Percentiles rank a stretch among this genome's conserved stretches.
Conservation (phyloP, 345 rosid genomes). For the Citrus maxima region DNA sequence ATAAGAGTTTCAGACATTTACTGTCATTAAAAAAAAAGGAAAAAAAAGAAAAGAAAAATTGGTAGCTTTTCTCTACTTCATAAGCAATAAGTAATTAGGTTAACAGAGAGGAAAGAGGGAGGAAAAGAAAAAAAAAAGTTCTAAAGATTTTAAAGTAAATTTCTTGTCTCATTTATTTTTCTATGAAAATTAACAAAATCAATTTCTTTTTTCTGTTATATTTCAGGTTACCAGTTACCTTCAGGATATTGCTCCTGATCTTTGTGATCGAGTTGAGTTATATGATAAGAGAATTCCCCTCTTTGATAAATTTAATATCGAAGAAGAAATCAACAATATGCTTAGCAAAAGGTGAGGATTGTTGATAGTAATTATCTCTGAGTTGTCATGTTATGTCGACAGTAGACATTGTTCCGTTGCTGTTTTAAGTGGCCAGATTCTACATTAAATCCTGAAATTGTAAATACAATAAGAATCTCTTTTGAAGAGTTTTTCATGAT, state of each 20-base stretch:
- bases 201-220: slow-evolving; percentile 7
- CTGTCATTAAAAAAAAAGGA: neutral
- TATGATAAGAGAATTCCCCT: slow-evolving; percentile 71
- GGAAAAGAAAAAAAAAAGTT: no score
- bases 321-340: slow-evolving; percentile 80
- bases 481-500: neutral
- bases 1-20: neutral
- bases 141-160: neutral
- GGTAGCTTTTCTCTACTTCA: neutral
- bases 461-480: neutral
- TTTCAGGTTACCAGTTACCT: slow-evolving; percentile 90
- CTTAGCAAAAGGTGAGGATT: slow-evolving; percentile 81
- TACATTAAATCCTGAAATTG: neutral
- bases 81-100: neutral
- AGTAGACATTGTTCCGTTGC: neutral
- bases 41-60: neutral
- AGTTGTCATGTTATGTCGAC: neutral
- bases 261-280: slow-evolving; percentile 83
- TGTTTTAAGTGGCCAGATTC: neutral
- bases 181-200: slow-evolving; percentile 1
- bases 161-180: neutral
- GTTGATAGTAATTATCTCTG: slow-evolving; percentile 3
- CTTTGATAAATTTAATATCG: slow-evolving; percentile 81
- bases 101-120: neutral
- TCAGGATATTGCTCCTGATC: slow-evolving; percentile 96